Percentiles rank a stretch among this genome's conserved stretches.
phyloP scores from a whole-genome alignment of 2,329 filamentous ascomycete species.

The Ceratocystis variospora region DNA sequence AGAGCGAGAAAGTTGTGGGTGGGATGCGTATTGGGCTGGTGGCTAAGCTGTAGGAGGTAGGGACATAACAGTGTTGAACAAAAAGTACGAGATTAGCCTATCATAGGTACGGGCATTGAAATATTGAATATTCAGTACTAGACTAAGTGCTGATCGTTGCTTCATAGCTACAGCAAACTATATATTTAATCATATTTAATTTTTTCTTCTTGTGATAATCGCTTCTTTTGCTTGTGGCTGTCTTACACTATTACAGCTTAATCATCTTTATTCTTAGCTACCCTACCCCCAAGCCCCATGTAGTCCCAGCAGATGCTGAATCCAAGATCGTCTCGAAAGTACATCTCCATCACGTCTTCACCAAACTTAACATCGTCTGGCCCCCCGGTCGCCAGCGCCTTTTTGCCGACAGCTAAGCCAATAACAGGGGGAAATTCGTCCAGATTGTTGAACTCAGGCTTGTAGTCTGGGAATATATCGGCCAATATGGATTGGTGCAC shows the following conservation, averaged over 20 bases:
- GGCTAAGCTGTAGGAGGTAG: conserved; percentile 35
- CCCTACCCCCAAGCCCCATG: conserved; percentile 32
- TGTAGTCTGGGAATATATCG: conserved; percentile 27
- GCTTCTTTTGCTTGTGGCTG: no score
- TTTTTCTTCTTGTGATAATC: background rate
- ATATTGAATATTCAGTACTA: no score
- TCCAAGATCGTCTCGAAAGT: conserved; percentile 56
- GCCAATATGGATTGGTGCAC: conserved; percentile 48
- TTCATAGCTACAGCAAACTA: no score
- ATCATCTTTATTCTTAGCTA: background rate
- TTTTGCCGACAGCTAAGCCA: conserved; percentile 55
- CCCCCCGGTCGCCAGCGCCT: conserved; percentile 49
- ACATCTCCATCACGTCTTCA: conserved; percentile 46
- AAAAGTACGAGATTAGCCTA: background rate
- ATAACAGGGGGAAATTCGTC: conserved; percentile 50
- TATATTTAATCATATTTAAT: no score
- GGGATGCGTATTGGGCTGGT: conserved; percentile 40
- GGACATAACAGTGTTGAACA: background rate
- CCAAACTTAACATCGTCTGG: conserved; percentile 44
- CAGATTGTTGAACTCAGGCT: conserved; percentile 37
- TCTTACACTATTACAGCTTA: background rate
- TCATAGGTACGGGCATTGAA: background rate
- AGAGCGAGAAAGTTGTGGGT: conserved; percentile 42
- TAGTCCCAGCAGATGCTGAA: conserved; percentile 46
- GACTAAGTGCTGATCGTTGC: no score